Conservation (phyloP, 2,329 filamentous ascomycete species). For the Lachnellula suecica region DNA sequence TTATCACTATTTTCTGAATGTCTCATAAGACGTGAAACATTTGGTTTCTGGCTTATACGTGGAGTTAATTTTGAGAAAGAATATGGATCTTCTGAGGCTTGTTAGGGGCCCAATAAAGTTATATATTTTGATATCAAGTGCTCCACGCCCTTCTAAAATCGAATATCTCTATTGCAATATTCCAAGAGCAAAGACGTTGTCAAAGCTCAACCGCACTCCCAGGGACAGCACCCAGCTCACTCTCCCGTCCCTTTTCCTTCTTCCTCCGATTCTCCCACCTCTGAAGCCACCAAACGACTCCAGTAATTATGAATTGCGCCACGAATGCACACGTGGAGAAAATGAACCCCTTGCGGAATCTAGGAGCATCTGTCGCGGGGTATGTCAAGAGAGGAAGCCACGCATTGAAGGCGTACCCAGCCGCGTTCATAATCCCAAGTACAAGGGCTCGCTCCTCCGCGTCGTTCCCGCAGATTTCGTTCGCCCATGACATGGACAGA, state of each 20-base stretch:
- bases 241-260: background rate
- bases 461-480: conserved; percentile 44
- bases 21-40: too few relatives aligned
- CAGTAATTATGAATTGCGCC: background rate
- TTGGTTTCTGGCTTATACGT: too few relatives aligned
- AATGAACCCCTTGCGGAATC: conserved; percentile 40
- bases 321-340: conserved; percentile 1
- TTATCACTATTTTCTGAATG: too few relatives aligned
- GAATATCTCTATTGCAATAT: too few relatives aligned
- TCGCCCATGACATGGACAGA: conserved; percentile 49
- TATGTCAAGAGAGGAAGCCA: conserved; percentile 41
- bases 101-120: too few relatives aligned
- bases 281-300: conserved; percentile 1
- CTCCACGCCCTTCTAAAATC: too few relatives aligned
- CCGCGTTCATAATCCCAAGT: conserved; percentile 47
- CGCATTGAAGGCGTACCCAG: conserved; percentile 43
- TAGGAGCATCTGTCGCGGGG: conserved; percentile 35
- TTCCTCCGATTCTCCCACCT: conserved; percentile 1
- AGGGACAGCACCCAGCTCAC: background rate
- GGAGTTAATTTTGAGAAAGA: too few relatives aligned
- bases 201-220: background rate
- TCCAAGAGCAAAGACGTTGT: too few relatives aligned
- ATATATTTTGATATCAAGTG: too few relatives aligned
- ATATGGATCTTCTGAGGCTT: too few relatives aligned
- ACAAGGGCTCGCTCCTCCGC: conserved; percentile 49